phyloP scores from a whole-genome alignment of 2,329 filamentous ascomycete genomes.

The Emmonsiellopsis sp. region DNA sequence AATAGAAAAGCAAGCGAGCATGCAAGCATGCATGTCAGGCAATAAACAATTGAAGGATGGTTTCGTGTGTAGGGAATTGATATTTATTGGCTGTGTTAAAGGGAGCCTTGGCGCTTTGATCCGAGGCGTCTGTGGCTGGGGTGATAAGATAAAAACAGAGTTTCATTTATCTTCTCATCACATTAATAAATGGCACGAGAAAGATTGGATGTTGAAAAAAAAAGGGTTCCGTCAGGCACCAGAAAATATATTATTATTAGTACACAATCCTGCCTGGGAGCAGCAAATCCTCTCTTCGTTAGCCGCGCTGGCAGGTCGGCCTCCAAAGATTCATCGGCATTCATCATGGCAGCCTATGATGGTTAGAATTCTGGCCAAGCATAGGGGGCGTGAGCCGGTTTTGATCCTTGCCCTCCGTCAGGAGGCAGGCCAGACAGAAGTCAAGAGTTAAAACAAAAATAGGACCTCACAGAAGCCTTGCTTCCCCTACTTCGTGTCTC shows the following conservation, averaged over 20 bases:
- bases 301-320: no score
- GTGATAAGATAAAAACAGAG: neutral
- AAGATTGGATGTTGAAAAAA: neutral
- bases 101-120: no score
- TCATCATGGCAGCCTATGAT: neutral
- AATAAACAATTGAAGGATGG: no score
- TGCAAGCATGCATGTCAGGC: no score
- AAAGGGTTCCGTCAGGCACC: neutral
- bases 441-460: neutral
- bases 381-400: neutral
- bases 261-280: neutral
- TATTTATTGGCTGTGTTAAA: no score
- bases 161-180: neutral
- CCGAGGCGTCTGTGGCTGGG: no score
- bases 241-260: neutral
- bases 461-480: neutral
- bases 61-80: no score
- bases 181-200: neutral
- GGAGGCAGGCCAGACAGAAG: neutral
- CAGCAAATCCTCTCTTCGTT: neutral
- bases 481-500: slow-evolving; percentile 6
- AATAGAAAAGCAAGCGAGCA: neutral
- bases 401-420: no score
- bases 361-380: neutral
- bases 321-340: neutral